A percentile compares a stretch with the other conserved stretches of the same genome.
phyloP scores from a whole-genome alignment of 495 filamentous ascomycete genomes.

The Clavariopsis aquatica region DNA sequence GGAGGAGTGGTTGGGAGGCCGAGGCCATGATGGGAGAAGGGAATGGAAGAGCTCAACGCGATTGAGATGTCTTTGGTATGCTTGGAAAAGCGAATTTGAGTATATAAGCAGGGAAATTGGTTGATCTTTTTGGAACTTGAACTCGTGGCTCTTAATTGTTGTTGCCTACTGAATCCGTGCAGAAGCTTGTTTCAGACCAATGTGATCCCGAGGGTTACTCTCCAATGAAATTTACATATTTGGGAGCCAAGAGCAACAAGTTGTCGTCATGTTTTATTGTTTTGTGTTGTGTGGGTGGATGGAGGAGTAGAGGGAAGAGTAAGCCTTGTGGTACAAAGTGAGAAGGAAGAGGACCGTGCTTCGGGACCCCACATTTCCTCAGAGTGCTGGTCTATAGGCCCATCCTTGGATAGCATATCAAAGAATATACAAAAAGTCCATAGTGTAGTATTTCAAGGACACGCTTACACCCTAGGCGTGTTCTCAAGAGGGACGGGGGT shows the following conservation, averaged over 20 bases:
- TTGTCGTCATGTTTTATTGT: no score
- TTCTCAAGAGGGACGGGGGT: no score
- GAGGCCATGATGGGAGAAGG: not conserved
- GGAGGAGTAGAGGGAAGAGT: no score
- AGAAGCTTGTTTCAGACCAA: not conserved
- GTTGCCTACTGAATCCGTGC: not conserved
- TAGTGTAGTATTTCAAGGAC: no score
- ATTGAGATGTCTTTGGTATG: not conserved
- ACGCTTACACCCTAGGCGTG: no score
- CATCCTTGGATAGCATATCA: no score
- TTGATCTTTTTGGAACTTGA: not conserved
- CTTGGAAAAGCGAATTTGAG: not conserved
- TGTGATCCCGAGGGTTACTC: not conserved
- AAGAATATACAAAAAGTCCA: no score
- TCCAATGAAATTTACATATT: not conserved
- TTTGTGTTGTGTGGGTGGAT: no score
- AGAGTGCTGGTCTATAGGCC: no score
- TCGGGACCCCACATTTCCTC: no score
- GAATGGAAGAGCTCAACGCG: not conserved
- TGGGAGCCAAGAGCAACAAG: not conserved
- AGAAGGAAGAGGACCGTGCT: no score
- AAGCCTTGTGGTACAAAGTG: no score
- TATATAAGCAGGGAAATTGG: not conserved
- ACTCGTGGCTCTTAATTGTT: not conserved
- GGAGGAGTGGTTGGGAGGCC: constrained; percentile 1